Base-by-base conservation (phyloP, 2,329 filamentous ascomycete species). In the Arthroderma sp. region DNA sequence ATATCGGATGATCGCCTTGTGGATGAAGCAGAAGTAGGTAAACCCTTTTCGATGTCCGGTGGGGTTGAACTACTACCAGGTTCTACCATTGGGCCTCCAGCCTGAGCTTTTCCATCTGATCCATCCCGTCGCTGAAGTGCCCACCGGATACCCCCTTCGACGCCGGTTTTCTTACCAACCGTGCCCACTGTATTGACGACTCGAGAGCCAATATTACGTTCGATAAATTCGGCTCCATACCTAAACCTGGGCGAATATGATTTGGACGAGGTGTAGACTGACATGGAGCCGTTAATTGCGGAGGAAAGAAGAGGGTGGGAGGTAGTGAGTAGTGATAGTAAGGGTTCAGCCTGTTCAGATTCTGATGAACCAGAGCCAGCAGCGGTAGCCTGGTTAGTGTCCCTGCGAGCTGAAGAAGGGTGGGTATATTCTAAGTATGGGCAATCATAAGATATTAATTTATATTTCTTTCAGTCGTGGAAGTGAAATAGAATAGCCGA, bases 171-270 rank as follows among this genome's bases (percentile, higher is more conserved):
- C 29, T 85, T 78, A 29, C 86, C 83, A 4, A 94, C 84, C 0
- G 79, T 83, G 9, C 85, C 84, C 29, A 94, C 84, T 0, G 85
- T 91, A 57, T 85, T 91, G 43, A 85, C 85, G 43, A 95, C 78
- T 1, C 86, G 87, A 1, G 83, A 71, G 8, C 75, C 85, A 42
- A 94, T 78, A 53, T 85, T 89, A 39, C 85, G 81, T 62, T 96
- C 89, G 15, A 95, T 80, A 55, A 93, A 86, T 60, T 94, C 86
- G 40, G 85, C 89, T 49, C 87, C 78, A n/a, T 84, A 83, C 61
- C 85, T 87, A 59, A 95, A 85, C 2, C 83, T 77, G 0, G 89
- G 87, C 1, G 86, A 93, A 56, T 89, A 93, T 53, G 88, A 85
- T 64, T 96, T 95, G 7, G 85, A 87, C 2, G 76, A 81, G 29